These are phyloP conservation scores for Madurella fahalii DNA, from an alignment of 2,329 filamentous ascomycete species.

Conservation along the genomic window DNA sequence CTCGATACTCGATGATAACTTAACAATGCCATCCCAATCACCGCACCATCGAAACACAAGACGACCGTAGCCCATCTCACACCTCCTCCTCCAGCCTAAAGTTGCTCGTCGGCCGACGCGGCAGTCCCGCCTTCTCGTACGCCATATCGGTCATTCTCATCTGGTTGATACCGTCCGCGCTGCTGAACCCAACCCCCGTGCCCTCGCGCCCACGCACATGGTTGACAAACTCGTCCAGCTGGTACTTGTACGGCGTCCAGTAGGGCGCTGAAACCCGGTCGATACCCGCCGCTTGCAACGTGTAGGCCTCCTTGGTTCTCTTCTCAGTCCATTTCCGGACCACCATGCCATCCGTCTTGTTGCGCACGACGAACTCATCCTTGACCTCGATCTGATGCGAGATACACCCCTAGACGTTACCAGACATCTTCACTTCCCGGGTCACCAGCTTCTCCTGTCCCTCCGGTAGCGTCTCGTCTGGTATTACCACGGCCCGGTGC, in stretches of 20 bases:
- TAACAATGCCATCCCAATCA: not conserved
- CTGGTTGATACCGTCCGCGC: slow-evolving; percentile 41
- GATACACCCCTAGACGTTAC: slow-evolving; percentile 27
- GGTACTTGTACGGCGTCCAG: slow-evolving; percentile 44
- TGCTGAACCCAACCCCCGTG: slow-evolving; percentile 37
- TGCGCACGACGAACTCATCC: slow-evolving; percentile 33
- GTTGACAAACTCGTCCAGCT: slow-evolving; percentile 48
- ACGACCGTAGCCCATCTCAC: not conserved
- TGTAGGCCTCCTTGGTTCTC: slow-evolving; percentile 34
- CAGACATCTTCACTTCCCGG: slow-evolving; percentile 29
- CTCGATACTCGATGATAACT: no score
- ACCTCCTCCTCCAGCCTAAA: not conserved
- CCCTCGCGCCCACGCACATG: slow-evolving; percentile 36
- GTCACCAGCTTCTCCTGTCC: slow-evolving; percentile 26
- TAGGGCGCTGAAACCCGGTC: slow-evolving; percentile 32
- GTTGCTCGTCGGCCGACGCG: slow-evolving; percentile 18
- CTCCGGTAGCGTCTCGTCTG: slow-evolving; percentile 16
- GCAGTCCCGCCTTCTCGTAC: slow-evolving; percentile 37
- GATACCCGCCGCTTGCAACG: slow-evolving; percentile 31
- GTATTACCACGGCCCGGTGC: slow-evolving; percentile 25
- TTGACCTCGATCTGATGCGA: slow-evolving; percentile 37
- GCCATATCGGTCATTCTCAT: slow-evolving; percentile 46
- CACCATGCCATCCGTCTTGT: slow-evolving; percentile 22
- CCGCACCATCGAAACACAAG: not conserved
- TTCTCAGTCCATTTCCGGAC: slow-evolving; percentile 22